Evolutionary conservation across 306 rosid genomes (phyloP), one percentile per base, ranked within the genome.

Genomic region (Acacia confusa): DNA sequence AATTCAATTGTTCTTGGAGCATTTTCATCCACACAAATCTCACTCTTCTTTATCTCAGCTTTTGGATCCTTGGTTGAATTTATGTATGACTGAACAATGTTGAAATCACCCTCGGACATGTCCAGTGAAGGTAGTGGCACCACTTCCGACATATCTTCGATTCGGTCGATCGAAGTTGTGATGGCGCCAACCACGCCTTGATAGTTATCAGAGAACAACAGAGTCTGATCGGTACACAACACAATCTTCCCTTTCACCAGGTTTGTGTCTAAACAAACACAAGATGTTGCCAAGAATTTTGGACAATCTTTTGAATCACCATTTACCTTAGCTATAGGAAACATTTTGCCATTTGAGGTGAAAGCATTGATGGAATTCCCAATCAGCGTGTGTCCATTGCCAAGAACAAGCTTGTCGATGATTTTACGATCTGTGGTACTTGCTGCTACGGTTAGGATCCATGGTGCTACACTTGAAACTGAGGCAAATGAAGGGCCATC

Each of bases 381-480:
- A 15, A 24, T 14, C 0, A 88, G 2, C n/a, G 82, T 81, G 1
- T 43, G 6, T 10, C 89, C 86, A 32, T 89, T 85, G 1, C 86
- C 90, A n/a, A 89, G 85, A 28, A 79, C 70, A 24, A 83, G 74
- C 34, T 86, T 78, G 78, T 74, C 78, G 9, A 80, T 43, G 34
- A 84, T 44, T 27, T 24, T 43, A 19, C 84, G 70, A 22, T 89
- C 89, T 6, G 28, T 89, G 53, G 57, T 82, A 22, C 91, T 88
- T 32, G 93, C 90, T 48, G 83, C 90, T 3, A 84, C 88, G 6
- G 81, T 10, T 15, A 90, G 43, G 8, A 88, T 3, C 91, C 90
- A 90, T 1, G 91, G 91, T n/a, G 89, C 88, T 6, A 83, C 32
- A 48, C 87, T 84, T 41, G 17, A 0, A 2, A 74, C 36, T 0